A percentile compares a stretch with the other conserved stretches of the same genome.
Conservation (phyloP, 208 protist genomes). For the Strigomonas oncopelti region DNA sequence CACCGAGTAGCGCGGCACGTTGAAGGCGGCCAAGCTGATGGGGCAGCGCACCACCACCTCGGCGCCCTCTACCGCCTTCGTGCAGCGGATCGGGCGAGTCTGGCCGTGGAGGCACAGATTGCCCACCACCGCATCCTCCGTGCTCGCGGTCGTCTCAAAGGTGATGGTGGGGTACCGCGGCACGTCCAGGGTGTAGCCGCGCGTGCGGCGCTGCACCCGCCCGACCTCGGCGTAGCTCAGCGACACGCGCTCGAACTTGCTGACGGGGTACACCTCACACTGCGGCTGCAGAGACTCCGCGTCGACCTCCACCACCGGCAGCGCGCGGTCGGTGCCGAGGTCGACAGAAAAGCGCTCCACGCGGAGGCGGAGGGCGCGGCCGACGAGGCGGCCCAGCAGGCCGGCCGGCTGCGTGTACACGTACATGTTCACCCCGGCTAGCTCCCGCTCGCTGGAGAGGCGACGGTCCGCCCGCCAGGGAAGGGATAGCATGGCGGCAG, state of each 20-base stretch:
- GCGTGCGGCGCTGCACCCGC: slow-evolving; percentile 47
- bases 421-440: slow-evolving; percentile 75
- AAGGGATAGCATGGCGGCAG: slow-evolving; percentile 19
- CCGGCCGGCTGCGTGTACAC: slow-evolving; percentile 75
- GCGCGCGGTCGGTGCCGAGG: slow-evolving; percentile 23
- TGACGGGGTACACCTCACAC: slow-evolving; percentile 66
- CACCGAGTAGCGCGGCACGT: slow-evolving; percentile 48
- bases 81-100: slow-evolving; percentile 49
- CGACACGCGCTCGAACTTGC: slow-evolving; percentile 38
- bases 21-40: slow-evolving; percentile 52
- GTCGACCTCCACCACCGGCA: slow-evolving; percentile 65
- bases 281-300: slow-evolving; percentile 70
- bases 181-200: slow-evolving; percentile 47
- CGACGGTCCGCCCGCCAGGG: slow-evolving; percentile 9
- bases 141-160: slow-evolving; percentile 30
- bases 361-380: slow-evolving; percentile 66
- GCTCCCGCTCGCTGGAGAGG: slow-evolving; percentile 43
- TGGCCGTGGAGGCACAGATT: slow-evolving; percentile 59
- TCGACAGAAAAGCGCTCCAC: slow-evolving; percentile 62
- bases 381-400: slow-evolving; percentile 63
- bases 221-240: slow-evolving; percentile 67
- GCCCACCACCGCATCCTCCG: slow-evolving; percentile 32
- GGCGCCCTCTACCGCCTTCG: slow-evolving; percentile 57
- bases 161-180: slow-evolving; percentile 64
- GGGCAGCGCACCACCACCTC: slow-evolving; percentile 82